phyloP scores from a whole-genome alignment of 2,329 filamentous ascomycete genomes.

The Akanthomyces lecanii region DNA sequence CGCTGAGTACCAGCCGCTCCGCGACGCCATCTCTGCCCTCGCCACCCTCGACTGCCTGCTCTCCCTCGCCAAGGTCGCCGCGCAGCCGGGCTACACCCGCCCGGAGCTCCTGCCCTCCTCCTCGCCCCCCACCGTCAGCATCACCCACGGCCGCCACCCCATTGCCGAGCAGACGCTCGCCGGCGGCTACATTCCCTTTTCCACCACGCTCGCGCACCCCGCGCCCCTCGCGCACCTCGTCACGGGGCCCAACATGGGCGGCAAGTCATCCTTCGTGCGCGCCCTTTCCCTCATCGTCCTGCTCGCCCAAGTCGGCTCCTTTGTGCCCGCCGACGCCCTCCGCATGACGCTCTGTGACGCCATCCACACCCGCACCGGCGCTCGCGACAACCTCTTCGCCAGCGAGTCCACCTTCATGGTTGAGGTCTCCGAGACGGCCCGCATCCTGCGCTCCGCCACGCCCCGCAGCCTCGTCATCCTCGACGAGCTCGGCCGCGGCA shows the following conservation, averaged over 20 bases:
- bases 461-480: slow-evolving; percentile 82
- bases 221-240: slow-evolving; percentile 73
- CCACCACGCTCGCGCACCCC: slow-evolving; percentile 65
- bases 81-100: slow-evolving; percentile 81
- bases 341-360: slow-evolving; percentile 80
- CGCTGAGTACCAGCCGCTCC: slow-evolving; percentile 80
- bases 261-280: slow-evolving; percentile 96
- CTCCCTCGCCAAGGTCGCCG: slow-evolving; percentile 78
- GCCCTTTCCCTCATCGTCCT: slow-evolving; percentile 87
- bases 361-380: slow-evolving; percentile 93
- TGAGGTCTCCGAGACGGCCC: slow-evolving; percentile 85
- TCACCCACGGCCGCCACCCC: slow-evolving; percentile 71
- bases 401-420: slow-evolving; percentile 98
- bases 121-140: slow-evolving; percentile 62
- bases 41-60: slow-evolving; percentile 86
- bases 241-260: slow-evolving; percentile 98
- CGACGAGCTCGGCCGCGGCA: slow-evolving; percentile 91
- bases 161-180: slow-evolving; percentile 92
- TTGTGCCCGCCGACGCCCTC: slow-evolving; percentile 76
- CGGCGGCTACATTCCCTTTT: slow-evolving; percentile 86
- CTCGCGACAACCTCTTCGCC: slow-evolving; percentile 91
- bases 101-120: slow-evolving; percentile 63
- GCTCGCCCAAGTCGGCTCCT: slow-evolving; percentile 92
- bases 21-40: slow-evolving; percentile 81
- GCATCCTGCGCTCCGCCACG: slow-evolving; percentile 86